Base-by-base conservation (phyloP, 2,329 filamentous ascomycete species). In the Colletotrichum tanaceti region DNA sequence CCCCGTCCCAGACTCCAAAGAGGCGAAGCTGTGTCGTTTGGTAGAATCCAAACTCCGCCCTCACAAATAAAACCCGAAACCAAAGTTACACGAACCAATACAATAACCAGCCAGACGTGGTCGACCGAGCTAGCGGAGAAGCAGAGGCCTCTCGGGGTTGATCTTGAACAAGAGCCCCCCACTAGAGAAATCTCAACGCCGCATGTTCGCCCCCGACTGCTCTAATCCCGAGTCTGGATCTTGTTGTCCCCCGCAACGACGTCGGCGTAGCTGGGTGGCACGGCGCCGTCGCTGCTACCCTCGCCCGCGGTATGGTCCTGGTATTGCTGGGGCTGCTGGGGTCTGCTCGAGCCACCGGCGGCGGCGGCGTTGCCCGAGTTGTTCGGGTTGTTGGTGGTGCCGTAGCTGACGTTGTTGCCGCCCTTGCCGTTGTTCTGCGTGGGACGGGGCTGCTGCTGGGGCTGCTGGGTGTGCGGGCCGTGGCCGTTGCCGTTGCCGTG, bases 251-350 rank as follows among this genome's bases (percentile, higher is more conserved):
- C 94, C 18, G 68, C 58, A 68, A 98, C 91, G 55, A 93, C 95
- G 80, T 98, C 93, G 18, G 92, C 91, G 79, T 98, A 98, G 16
- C 91, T 93, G 4, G 96, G 95, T 49, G 95, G 94, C 44, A 87
- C 84, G 14, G 81, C 82, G 57, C 83, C 76, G 71, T 80, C 79
- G 72, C 79, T 81, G 76, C 81, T 76, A 47, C 84, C 79, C 75
- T 83, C 80, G 71, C 81, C 83, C 24, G 78, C 76, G 59, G 77
- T 73, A 63, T 75, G 72, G 66, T 75, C 77, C 54, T 77, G 74
- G 63, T 78, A 76, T 72, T 77, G 75, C 65, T 77, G 75, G 20
- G 73, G 75, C 35, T 74, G 53, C 18, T 50, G 58, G 3, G 44
- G 58, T 18, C 35, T 41, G 73, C 72, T 74, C 38, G 71, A 60